Conservation (phyloP, 371 early-diverging fungal species). For the Circinella umbellata region DNA sequence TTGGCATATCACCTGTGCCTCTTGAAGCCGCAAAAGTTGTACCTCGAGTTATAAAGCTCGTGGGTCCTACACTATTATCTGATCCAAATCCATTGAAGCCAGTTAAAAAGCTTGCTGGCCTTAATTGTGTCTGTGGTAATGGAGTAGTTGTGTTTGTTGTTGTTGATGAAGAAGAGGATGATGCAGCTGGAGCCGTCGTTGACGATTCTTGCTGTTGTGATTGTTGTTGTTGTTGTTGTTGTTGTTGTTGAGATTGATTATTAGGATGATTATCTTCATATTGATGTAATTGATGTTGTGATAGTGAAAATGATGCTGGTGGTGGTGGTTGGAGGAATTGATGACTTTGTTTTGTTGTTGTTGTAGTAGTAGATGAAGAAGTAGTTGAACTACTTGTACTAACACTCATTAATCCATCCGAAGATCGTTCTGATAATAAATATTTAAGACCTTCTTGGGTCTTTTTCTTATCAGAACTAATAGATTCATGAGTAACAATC, state of each 20-base stretch:
- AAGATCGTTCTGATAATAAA: slow-evolving; percentile 45
- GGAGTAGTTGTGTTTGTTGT: slow-evolving; percentile 9
- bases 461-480: slow-evolving; percentile 41
- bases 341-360: neutral
- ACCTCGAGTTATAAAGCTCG: slow-evolving; percentile 41
- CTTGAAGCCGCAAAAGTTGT: slow-evolving; percentile 15
- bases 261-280: slow-evolving; percentile 4
- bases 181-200: neutral
- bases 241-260: slow-evolving; percentile 17
- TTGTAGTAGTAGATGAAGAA: slow-evolving; percentile 27
- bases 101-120: slow-evolving; percentile 50
- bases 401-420: slow-evolving; percentile 21
- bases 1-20: slow-evolving; percentile 27
- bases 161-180: slow-evolving; percentile 9
- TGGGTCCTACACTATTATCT: slow-evolving; percentile 27
- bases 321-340: slow-evolving; percentile 20
- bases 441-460: slow-evolving; percentile 57
- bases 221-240: neutral
- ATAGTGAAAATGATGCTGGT: neutral
- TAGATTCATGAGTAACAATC: slow-evolving; percentile 47
- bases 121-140: slow-evolving; percentile 24
- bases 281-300: neutral
- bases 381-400: slow-evolving; percentile 24
- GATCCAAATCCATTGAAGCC: slow-evolving; percentile 45
- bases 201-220: neutral